Evolutionary conservation across 1,284 basidiomycete species (phyloP).

Genomic region (Malassezia cuniculi): DNA sequence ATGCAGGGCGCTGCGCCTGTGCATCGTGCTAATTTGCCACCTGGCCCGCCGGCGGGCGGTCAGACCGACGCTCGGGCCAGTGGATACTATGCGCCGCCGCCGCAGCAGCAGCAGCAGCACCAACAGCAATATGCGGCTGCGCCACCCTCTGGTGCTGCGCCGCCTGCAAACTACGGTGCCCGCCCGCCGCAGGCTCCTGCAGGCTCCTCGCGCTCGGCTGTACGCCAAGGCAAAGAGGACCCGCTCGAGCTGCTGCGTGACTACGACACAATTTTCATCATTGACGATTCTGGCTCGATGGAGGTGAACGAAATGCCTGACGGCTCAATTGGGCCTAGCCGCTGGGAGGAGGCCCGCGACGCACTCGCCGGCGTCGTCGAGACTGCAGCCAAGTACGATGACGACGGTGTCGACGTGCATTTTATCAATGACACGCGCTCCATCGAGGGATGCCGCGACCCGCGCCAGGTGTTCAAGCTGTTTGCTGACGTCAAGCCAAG

Average conservation of each 20-base stretch:
- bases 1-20: no score
- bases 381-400: conserved; percentile 18
- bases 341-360: conserved; percentile 23
- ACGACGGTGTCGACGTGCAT: conserved; percentile 27
- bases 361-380: conserved; percentile 25
- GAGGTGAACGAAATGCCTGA: conserved; percentile 16
- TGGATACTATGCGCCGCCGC: no score
- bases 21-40: no score
- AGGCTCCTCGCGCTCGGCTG: no score
- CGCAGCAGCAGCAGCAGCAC: no score
- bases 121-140: no score
- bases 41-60: no score
- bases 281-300: conserved; percentile 28
- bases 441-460: conserved; percentile 11
- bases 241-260: conserved; percentile 8
- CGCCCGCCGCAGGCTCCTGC: no score
- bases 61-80: no score
- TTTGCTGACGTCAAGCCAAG: conserved; percentile 21
- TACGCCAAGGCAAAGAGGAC: conserved; percentile 8
- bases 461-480: conserved; percentile 11
- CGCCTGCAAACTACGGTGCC: no score
- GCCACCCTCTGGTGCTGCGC: no score
- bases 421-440: conserved; percentile 20
- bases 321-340: conserved; percentile 11
- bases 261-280: conserved; percentile 23